Conservation (phyloP, 805 yeast genomes). For the Metahyphopichia silvanorum region DNA sequence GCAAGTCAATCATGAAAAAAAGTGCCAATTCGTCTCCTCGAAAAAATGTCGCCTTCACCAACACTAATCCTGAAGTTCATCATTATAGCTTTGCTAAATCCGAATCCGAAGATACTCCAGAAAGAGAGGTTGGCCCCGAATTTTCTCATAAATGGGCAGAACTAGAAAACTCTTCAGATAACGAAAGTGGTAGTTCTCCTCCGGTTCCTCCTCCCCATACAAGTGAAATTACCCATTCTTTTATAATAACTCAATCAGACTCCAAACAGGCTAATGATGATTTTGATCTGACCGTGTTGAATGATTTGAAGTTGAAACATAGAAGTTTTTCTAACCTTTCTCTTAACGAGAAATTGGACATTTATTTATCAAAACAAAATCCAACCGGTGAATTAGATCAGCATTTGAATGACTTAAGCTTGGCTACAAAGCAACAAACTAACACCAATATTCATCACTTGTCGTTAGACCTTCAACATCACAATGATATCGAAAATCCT, state of each 20-base stretch:
- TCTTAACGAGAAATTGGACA: constrained; percentile 44
- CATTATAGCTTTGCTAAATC: constrained; percentile 16
- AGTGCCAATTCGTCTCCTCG: constrained; percentile 24
- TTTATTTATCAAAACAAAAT: constrained; percentile 25
- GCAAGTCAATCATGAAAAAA: constrained; percentile 37
- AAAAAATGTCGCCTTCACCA: constrained; percentile 35
- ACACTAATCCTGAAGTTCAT: constrained; percentile 27
- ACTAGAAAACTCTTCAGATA: constrained; percentile 3
- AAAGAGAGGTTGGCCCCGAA: constrained; percentile 2
- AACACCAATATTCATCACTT: constrained; percentile 33
- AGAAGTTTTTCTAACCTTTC: constrained; percentile 27
- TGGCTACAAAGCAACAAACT: constrained; percentile 22
- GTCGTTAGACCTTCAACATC: constrained; percentile 25
- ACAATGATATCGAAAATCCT: constrained; percentile 26
- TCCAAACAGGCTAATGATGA: constrained; percentile 5
- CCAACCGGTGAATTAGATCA: constrained; percentile 30
- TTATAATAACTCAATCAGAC: constrained; percentile 6
- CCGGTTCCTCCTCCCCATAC: constrained; percentile 30
- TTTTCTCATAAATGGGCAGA: constrained; percentile 4
- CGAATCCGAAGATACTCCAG: constrained; percentile 12
- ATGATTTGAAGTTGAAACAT: constrained; percentile 18
- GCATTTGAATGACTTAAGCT: constrained; percentile 29
- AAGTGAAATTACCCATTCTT: constrained; percentile 3
- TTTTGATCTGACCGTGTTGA: constrained; percentile 12
- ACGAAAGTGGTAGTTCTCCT: constrained; percentile 13